These are phyloP conservation scores for Aspergillus leporis DNA, from an alignment of 495 filamentous ascomycete genomes.

Conservation along the genomic window DNA sequence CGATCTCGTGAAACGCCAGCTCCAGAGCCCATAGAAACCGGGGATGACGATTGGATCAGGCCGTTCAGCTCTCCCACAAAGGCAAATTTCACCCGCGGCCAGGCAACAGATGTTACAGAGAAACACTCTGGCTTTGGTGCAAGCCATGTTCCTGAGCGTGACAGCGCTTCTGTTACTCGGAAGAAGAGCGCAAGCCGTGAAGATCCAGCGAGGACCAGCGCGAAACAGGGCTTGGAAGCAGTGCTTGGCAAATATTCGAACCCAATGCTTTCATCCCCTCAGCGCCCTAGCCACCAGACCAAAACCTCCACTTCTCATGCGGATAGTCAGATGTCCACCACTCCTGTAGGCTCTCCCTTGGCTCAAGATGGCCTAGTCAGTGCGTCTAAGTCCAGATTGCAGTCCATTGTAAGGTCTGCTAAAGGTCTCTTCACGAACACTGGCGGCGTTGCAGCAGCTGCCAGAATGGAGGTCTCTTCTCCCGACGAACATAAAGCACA, in stretches of 20 bases:
- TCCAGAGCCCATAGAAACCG: constrained; percentile 44
- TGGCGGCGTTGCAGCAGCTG: constrained; percentile 74
- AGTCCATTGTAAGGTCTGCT: constrained; percentile 82
- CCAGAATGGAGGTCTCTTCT: constrained; percentile 62
- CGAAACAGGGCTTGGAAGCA: constrained; percentile 22
- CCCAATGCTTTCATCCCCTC: constrained; percentile 47
- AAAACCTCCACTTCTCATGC: constrained; percentile 65
- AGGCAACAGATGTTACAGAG: constrained; percentile 61
- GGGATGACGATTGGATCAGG: constrained; percentile 85
- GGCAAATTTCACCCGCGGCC: constrained; percentile 54
- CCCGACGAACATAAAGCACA: constrained; percentile 34
- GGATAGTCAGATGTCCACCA: constrained; percentile 51
- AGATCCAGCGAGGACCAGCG: constrained; percentile 2
- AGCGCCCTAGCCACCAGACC: constrained; percentile 56
- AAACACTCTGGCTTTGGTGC: constrained; percentile 33
- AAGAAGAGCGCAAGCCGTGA: constrained; percentile 6
- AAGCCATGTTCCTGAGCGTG: constrained; percentile 15
- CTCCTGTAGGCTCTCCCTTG: constrained; percentile 71
- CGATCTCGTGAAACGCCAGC: constrained; percentile 29
- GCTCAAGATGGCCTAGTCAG: constrained; percentile 78
- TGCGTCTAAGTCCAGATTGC: constrained; percentile 83
- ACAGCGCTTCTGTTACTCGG: constrained; percentile 2
- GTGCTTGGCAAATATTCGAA: constrained; percentile 47
- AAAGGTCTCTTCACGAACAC: constrained; percentile 81
- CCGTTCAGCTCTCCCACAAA: constrained; percentile 51